Evolutionary conservation across 2,329 filamentous ascomycete species (phyloP), one percentile per base, ranked within the genome.

Genomic region (Calonectria hongkongensis): DNA sequence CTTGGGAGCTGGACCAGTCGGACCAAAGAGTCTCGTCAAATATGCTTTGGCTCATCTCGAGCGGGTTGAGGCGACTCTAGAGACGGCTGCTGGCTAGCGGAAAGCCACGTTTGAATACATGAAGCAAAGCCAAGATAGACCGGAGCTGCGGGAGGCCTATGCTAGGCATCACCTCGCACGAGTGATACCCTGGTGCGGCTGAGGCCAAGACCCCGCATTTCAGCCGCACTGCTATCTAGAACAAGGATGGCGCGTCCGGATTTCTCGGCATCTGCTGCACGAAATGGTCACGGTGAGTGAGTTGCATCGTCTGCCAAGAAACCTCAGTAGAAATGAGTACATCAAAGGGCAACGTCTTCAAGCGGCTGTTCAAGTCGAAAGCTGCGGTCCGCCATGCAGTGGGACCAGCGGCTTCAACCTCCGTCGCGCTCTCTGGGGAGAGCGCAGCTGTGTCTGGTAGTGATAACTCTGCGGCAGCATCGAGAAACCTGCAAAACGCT

Each of bases 1-100:
- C 54, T 12, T 60, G 54, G 36, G 54, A 60, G n/a, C 33, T 18
- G n/a, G 54, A 60, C 54, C 54, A 60, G 54, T 60, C 54, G 33
- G 54, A 60, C 54, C 54, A 60, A 30, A 60, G 54, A 33, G 54
- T 60, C 15, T 60, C 54, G 21, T 60, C 54, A 12, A 60, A 60
- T 6, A 25, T 33, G 21, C 33, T 41, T 60, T 60, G 54, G 33
- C 54, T 60, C 54, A 60, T 60, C 6, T 4, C 21, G 27, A 41
- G 33, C 15, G 54, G 21, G 16, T 27, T 25, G 33, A 7, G 6
- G 5, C n/a, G 7, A 25, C 1, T 60, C 7, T 18, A 60, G 18
- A 54, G 33, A n/a, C 50, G 16, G 16, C 15, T 12, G 50, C 18
- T 54, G 0, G 8, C 12, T 60, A 60, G 33, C 9, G 16, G 36